A percentile compares a stretch with the other conserved stretches of the same genome.
These are phyloP conservation scores for Solanum sparsipilum DNA, from an alignment of 257 asterid genomes.

Conservation along the genomic window DNA sequence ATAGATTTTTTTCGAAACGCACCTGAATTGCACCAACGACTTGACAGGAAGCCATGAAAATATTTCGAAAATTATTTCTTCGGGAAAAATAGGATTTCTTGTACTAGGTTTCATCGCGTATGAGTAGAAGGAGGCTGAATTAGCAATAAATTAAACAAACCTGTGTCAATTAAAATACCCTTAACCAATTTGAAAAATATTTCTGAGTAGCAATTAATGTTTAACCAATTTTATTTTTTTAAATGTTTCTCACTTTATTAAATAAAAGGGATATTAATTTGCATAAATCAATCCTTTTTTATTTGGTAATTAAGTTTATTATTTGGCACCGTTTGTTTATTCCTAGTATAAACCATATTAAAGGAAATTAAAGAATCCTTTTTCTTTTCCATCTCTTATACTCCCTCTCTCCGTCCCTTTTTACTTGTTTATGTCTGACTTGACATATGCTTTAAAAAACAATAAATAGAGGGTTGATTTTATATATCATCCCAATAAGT, in stretches of 20 bases:
- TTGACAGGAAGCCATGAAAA: neutral
- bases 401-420: neutral
- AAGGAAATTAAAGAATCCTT: neutral
- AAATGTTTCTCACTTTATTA: too few relatives aligned
- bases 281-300: neutral
- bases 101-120: neutral
- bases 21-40: neutral
- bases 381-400: neutral
- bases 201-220: too few relatives aligned
- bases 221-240: neutral
- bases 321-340: neutral
- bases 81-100: neutral
- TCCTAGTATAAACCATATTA: neutral
- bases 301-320: neutral
- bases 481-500: fast-evolving
- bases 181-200: neutral
- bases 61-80: neutral
- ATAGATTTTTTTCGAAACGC: neutral
- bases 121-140: neutral
- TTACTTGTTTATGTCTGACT: neutral
- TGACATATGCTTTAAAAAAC: too few relatives aligned
- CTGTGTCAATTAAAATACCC: neutral
- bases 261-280: neutral
- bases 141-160: neutral
- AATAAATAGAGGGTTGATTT: too few relatives aligned